Evolutionary conservation across 352 stramenopile genomes (phyloP).

Genomic region (Phytophthora capsici): DNA sequence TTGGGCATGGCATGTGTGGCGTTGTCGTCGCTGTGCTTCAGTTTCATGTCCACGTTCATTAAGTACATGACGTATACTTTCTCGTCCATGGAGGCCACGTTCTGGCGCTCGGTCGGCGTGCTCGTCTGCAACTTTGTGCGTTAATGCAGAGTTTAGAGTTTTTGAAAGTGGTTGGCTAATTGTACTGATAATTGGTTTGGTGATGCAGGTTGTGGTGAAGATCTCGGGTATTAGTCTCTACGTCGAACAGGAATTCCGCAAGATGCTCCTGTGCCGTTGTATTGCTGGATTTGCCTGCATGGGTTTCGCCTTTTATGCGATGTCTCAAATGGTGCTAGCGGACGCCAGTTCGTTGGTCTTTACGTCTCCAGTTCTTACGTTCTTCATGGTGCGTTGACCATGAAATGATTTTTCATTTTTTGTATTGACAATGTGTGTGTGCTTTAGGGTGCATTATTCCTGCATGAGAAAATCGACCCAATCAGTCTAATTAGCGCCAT

Average conservation of each 20-base stretch:
- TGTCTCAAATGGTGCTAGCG: constrained; percentile 79
- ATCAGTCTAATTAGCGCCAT: constrained; percentile 46
- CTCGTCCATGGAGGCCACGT: constrained; percentile 77
- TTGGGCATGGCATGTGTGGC: constrained; percentile 65
- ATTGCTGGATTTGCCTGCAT: constrained; percentile 68
- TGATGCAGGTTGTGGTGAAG: constrained; percentile 20
- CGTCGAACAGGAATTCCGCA: constrained; percentile 42
- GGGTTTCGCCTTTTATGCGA: constrained; percentile 72
- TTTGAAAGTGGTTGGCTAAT: background rate
- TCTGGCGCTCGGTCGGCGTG: constrained; percentile 68
- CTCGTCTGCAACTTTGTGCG: constrained; percentile 69
- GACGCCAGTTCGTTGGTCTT: constrained; percentile 73
- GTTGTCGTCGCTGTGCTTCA: constrained; percentile 74
- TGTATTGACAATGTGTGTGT: background rate
- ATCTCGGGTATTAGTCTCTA: constrained; percentile 39
- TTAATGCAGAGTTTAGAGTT: background rate
- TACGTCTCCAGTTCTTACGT: constrained; percentile 40
- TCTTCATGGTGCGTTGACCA: constrained; percentile 30
- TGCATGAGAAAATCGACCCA: constrained; percentile 51
- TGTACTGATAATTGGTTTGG: background rate
- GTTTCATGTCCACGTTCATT: constrained; percentile 77
- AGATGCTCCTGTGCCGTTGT: constrained; percentile 62
- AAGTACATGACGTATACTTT: constrained; percentile 78
- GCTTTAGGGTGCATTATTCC: constrained; percentile 41
- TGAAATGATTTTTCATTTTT: background rate